Evolutionary conservation across 2,329 filamentous ascomycete genomes (phyloP).

Genomic region (Septoria linicola): DNA sequence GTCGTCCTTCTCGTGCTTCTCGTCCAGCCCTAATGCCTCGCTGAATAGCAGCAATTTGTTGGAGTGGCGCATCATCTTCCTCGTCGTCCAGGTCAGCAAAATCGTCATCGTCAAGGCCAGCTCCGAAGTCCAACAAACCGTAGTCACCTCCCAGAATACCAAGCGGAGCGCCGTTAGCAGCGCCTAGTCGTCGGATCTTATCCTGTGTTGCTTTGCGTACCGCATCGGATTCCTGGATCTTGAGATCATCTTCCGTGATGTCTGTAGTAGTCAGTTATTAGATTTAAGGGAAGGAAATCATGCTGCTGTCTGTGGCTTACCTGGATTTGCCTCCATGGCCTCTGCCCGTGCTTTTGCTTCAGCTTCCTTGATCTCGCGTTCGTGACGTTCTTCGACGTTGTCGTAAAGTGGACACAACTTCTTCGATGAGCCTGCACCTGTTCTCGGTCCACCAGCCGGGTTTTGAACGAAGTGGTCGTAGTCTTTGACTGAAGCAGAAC

Average conservation of each 20-base stretch:
- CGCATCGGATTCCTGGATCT: slow-evolving; percentile 58
- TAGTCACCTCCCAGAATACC: background rate
- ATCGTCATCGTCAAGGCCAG: slow-evolving; percentile 17
- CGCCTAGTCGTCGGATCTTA: slow-evolving; percentile 7
- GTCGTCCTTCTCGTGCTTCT: background rate
- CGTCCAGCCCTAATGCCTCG: background rate
- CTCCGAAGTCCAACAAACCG: slow-evolving; percentile 9
- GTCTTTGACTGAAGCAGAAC: slow-evolving; percentile 60
- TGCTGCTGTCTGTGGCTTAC: background rate
- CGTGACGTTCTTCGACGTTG: slow-evolving; percentile 57
- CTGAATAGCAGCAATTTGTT: background rate
- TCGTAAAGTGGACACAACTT: slow-evolving; percentile 66
- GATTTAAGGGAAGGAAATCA: background rate
- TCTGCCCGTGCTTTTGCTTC: slow-evolving; percentile 58
- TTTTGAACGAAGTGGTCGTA: slow-evolving; percentile 70
- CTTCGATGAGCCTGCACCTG: slow-evolving; percentile 41
- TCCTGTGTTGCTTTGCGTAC: slow-evolving; percentile 24
- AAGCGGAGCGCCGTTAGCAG: background rate
- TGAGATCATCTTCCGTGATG: slow-evolving; percentile 58
- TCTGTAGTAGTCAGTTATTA: slow-evolving; percentile 31
- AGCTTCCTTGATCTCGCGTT: slow-evolving; percentile 62
- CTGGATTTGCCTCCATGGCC: slow-evolving; percentile 59
- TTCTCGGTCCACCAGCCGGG: slow-evolving; percentile 36
- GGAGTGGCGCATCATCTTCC: slow-evolving; percentile 1
- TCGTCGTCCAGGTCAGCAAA: slow-evolving; percentile 16